Conservation (phyloP, 768 basidiomycete genomes). For the Boletus subcaerulescens region DNA sequence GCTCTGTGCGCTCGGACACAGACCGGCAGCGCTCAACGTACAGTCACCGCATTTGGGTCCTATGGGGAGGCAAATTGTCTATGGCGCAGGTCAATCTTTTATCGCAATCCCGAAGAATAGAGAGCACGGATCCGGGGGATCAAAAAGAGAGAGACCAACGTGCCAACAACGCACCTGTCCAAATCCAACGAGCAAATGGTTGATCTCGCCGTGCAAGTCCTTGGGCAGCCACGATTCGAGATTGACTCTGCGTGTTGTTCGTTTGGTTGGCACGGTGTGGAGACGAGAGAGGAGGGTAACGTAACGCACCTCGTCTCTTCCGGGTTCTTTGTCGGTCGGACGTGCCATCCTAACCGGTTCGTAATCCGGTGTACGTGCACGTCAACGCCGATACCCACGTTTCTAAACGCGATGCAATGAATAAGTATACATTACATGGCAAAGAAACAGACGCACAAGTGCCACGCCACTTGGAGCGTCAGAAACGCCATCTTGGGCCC, state of each 20-base stretch:
- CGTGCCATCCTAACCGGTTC: constrained; percentile 91
- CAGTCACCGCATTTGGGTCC: constrained; percentile 65
- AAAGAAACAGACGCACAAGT: constrained; percentile 48
- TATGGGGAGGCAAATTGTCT: constrained; percentile 69
- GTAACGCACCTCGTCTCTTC: constrained; percentile 75
- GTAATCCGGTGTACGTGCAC: constrained; percentile 96
- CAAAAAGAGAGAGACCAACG: not conserved
- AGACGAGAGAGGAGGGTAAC: not conserved
- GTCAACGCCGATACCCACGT: constrained; percentile 92
- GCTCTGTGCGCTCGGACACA: constrained; percentile 65
- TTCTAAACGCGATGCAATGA: constrained; percentile 39
- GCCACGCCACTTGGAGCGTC: constrained; percentile 80
- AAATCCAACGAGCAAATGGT: constrained; percentile 79
- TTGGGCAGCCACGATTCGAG: constrained; percentile 82
- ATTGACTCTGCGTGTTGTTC: constrained; percentile 50
- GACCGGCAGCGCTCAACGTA: constrained; percentile 47
- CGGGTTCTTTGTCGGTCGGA: constrained; percentile 74
- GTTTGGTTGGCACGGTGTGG: not conserved
- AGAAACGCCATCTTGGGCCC: constrained; percentile 98
- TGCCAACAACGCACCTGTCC: constrained; percentile 55
- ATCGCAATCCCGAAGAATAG: not conserved
- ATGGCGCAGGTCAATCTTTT: not conserved
- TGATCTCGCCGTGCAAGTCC: constrained; percentile 71
- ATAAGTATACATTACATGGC: no score
- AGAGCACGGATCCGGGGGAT: not conserved